Base-by-base conservation (phyloP, 306 rosid genomes). In the Biancaea sappan region DNA sequence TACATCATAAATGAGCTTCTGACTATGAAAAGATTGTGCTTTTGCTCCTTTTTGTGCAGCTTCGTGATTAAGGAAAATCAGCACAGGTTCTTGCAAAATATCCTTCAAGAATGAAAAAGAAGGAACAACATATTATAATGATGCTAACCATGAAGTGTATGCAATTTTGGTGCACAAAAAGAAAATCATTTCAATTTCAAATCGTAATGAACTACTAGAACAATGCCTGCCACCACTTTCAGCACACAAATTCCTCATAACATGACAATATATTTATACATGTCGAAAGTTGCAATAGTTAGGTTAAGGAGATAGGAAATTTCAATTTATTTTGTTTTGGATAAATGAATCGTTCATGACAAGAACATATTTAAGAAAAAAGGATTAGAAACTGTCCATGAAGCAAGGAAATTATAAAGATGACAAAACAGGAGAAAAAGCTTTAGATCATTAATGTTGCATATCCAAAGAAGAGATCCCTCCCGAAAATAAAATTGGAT, bases 11-110 rank as follows among this genome's bases (percentile, higher is more conserved):
- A 76, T 56, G 25, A 60, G 74, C 76, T 79, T 79, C 35, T 84
- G 89, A 77, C 77, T 71, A 77, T 62, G 85, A 52, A 81, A 74
- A 62, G 85, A 75, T 60, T 79, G 86, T 70, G 77, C 52, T 46
- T 72, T 79, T 32, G 48, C 57, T 51, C 69, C 84, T 21, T 82
- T 75, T 57, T 46, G 75, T n/a, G 74, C 70, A 6, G 78, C 74
- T 21, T 86, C 85, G 74, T 78, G 88, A 76, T 82, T 85, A 53
- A 93, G 85, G 71, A 90, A 89, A 61, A 83, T 73, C 56, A 83
- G 63, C 50, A 85, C 89, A 25, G 98, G 93, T 78, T 87, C 85
- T 80, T 91, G 90, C 85, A 94, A 84, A 68, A 90, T 63, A 73
- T 91, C 95, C 98, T 93, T 71, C 78, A 80, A 28, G 19, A 72